Conservation (phyloP, 345 rosid species). For the Turnera subulata region DNA sequence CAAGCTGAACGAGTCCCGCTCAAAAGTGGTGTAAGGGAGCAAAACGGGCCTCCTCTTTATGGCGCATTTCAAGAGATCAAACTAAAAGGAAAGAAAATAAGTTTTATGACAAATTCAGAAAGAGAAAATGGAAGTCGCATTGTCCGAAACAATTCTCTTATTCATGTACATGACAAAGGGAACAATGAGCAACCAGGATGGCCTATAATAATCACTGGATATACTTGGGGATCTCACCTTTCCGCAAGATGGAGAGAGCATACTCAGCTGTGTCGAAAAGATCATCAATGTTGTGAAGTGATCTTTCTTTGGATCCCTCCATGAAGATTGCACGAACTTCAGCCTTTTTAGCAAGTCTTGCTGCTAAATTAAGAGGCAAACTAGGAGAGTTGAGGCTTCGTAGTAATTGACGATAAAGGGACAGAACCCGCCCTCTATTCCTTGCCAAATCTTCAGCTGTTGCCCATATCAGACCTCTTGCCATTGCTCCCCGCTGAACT, state of each 20-base stretch:
- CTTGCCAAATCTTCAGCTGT: constrained; percentile 49
- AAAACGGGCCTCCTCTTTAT: too few relatives aligned
- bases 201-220: not conserved
- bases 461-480: constrained; percentile 45
- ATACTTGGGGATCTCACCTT: constrained; percentile 47
- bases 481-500: constrained; percentile 6
- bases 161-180: too few relatives aligned
- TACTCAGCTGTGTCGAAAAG: constrained; percentile 49
- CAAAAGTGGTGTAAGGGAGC: too few relatives aligned
- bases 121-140: too few relatives aligned
- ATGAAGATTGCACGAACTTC: constrained; percentile 51
- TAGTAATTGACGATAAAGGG: constrained; percentile 48
- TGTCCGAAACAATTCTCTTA: too few relatives aligned
- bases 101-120: too few relatives aligned
- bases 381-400: constrained; percentile 52
- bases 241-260: constrained; percentile 43
- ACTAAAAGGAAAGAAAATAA: too few relatives aligned
- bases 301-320: constrained; percentile 48
- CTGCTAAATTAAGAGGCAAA: constrained; percentile 47
- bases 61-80: too few relatives aligned
- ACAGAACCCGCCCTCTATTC: constrained; percentile 47
- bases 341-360: constrained; percentile 56
- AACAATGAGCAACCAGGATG: not conserved
- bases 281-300: constrained; percentile 49
- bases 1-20: too few relatives aligned